These are phyloP conservation scores for Thermothelomyces thermophilus DNA, from an alignment of 2,329 filamentous ascomycete species.

Conservation along the genomic window DNA sequence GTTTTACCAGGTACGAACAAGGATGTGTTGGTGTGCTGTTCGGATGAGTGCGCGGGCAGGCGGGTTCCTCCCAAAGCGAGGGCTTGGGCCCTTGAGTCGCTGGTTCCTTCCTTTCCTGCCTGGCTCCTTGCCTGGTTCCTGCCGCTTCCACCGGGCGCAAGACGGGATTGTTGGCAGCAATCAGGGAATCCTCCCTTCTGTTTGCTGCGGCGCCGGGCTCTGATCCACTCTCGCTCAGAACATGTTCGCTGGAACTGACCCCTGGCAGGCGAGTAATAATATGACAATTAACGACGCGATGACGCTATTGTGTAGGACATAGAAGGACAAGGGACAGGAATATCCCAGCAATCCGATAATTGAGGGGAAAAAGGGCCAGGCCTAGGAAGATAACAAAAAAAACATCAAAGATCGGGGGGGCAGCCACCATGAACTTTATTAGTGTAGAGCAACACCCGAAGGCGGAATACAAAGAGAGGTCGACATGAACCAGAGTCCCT, in stretches of 20 bases:
- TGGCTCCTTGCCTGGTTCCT: not conserved
- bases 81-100: not conserved
- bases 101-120: not conserved
- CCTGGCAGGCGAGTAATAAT: not conserved
- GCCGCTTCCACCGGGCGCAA: conserved; percentile 8
- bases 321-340: not conserved
- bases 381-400: too few species aligned
- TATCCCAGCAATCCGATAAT: not conserved
- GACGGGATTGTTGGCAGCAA: conserved; percentile 3
- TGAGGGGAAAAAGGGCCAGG: not conserved
- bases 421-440: too few species aligned
- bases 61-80: too few species aligned
- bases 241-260: conserved; percentile 5
- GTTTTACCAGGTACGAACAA: too few species aligned
- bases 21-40: conserved; percentile 7
- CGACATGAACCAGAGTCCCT: not conserved
- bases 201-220: conserved; percentile 3
- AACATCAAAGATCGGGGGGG: too few species aligned
- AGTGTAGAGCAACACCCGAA: too few species aligned
- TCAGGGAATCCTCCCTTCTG: conserved; percentile 6
- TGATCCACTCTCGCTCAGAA: conserved; percentile 9
- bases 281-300: not conserved
- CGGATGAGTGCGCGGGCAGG: not conserved
- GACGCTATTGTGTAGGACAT: not conserved
- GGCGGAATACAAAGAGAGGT: too few species aligned